Evolutionary conservation across 768 basidiomycete species (phyloP), one percentile per base, ranked within the genome.

Genomic region (Termitomyces sp.): DNA sequence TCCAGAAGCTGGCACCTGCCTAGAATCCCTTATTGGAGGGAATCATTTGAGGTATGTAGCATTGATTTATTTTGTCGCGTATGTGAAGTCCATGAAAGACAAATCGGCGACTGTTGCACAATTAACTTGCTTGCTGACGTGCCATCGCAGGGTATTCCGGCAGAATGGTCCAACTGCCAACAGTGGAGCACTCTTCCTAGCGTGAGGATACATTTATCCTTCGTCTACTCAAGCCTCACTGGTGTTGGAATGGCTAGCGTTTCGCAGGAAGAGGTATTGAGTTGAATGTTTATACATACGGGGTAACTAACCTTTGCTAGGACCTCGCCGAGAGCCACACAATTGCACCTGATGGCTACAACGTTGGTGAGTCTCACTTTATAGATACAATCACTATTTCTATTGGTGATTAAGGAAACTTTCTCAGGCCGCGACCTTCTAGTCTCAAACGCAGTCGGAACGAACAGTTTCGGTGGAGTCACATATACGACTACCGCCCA

Each of bases 11-110:
- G 74, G 93, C 1, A 90, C 90, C 3, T 93, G 91, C 65, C 66
- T 83, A 47, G 91, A 95, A 66, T 85, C 84, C 14, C 73, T 90
- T 46, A 73, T 86, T 46, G 91, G 91, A 2, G 92, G 91, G 6
- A 82, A 88, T 64, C 92, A 93, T 62, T 77, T 91, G 62, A 81
- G 91, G 63, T 90, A 78, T 17, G 48, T 19, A 7, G 8, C 37
- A 19, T 7, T 19, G 38, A n/a, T 19, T 14, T 40, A 24, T 26
- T 45, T 34, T 2, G 21, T 28, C 26, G 15, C 17, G 24, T 12
- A 17, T 15, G 30, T 45, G 26, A 28, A 45, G 17, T 44, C 14
- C 2, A 15, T 44, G 43, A 17, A 43, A 8, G 19, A 9, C 24
- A 17, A 26, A 17, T 44, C 15, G 12, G 22, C 22, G 24, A 43